Evolutionary conservation across 1,139 yeast genomes (phyloP), one percentile per base, ranked within the genome.

Genomic region (Scheffersomyces quercinus): DNA sequence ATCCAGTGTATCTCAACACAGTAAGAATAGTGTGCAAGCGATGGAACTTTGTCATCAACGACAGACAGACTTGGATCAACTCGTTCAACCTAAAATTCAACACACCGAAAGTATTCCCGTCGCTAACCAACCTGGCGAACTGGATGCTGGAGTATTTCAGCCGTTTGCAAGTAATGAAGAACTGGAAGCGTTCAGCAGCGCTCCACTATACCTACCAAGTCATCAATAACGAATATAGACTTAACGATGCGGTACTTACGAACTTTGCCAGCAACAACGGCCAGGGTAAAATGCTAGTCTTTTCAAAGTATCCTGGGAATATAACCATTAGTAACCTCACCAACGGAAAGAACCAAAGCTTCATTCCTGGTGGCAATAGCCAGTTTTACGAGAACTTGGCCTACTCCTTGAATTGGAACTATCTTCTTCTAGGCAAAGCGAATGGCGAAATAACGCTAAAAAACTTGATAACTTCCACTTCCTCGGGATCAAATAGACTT

Each of bases 41-140:
- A 14, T 81, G 88, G 78, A 63, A 76, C 45, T 55, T 57, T 36
- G 70, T 82, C 5, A 74, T 83, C 4, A 73, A 73, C 46, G 84
- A 83, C 56, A 78, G 78, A 47, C 76, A 75, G 39, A 72, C 84
- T 5, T 85, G 91, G 91, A 73, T 74, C 54, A 73, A 72, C 42
- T 71, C 85, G 15, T 83, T 85, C 53, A 62, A 65, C 24, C 55
- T 69, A 24, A 70, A 70, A 42, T 78, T 78, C 50, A 70, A 75
- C 3, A 72, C 64, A 3, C 53, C 76, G 0, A 55, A 62, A 11
- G 53, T 56, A 2, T 85, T 85, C 57, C 82, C 89, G 3, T 75
- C 85, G 1, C 64, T 79, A n/a, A 70, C 85, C 0, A 67, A 75
- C 28, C 75, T 85, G 0, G 53, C 52, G n/a, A 63, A 64, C 37